Evolutionary conservation across 768 basidiomycete species (phyloP), one percentile per base, ranked within the genome.

Genomic region (Pilatotrama ljubarskyi): DNA sequence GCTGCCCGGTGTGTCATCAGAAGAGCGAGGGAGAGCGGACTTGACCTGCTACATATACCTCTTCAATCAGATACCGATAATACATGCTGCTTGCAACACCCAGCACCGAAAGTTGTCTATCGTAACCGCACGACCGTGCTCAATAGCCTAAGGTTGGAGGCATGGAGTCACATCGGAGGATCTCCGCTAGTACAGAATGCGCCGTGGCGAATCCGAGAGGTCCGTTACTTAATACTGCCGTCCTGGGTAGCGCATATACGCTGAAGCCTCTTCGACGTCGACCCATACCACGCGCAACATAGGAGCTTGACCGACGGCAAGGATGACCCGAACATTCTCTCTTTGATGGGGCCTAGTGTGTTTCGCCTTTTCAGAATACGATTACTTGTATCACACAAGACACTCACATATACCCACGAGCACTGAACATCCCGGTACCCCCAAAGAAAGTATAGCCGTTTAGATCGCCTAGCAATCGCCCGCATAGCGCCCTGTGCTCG

Each of bases 1-100:
- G 88, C 2, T 95, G 93, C 72, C 93, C 93, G 3, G 85, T 91
- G 0, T 94, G 93, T 74, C 78, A 82, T 66, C 79, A 81, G 69
- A 78, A 75, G 60, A 79, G 77, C 20, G 84, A 88, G 64, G 86
- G 83, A n/a, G 51, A 62, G 32, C 56, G 61, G 56, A 54, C 61
- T 50, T 58, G 55, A 62, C n/a, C 18, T 11, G 14, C 40, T 49
- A 35, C 50, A 48, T 54, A 55, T 56, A 41, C 47, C 38, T 43
- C 6, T n/a, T 3, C 3, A 43, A 54, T 54, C 11, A 26, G 25
- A 53, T 53, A 53, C 52, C 52, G 29, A 32, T 4, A 4, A 32
- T 32, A 32, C 29, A 32, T 32, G 29, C 29, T 5, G 4, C 10
- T 10, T 32, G 29, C 29, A 10, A 32, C 29, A 10, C 29, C 29